phyloP scores from a whole-genome alignment of 2,329 filamentous ascomycete species.

The Nigrospora osmanthi region DNA sequence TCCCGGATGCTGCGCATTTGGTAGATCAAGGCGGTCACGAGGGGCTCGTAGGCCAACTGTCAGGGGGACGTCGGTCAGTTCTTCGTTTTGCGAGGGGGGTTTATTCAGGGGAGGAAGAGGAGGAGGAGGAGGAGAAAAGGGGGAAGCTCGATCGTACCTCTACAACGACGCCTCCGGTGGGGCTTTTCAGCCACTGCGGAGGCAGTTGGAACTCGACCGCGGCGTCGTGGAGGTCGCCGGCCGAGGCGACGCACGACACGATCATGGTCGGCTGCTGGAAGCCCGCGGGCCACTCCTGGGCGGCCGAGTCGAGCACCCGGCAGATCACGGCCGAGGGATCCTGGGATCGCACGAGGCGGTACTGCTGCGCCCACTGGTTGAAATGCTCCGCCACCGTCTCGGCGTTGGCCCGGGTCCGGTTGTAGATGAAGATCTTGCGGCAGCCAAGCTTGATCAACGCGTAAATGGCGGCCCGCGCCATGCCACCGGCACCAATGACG shows the following conservation, averaged over 20 bases:
- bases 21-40: slow-evolving; percentile 59
- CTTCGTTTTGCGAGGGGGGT: slow-evolving; percentile 4
- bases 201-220: slow-evolving; percentile 65
- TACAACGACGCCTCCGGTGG: slow-evolving; percentile 65
- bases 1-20: slow-evolving; percentile 50
- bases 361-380: slow-evolving; percentile 39
- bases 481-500: slow-evolving; percentile 58
- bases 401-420: slow-evolving; percentile 55
- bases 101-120: neutral
- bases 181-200: slow-evolving; percentile 58
- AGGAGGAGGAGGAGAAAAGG: too few species aligned
- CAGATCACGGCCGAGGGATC: slow-evolving; percentile 32
- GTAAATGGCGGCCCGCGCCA: slow-evolving; percentile 68
- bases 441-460: slow-evolving; percentile 67
- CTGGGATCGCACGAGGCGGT: slow-evolving; percentile 21
- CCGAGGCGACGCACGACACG: slow-evolving; percentile 63
- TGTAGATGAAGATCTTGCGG: slow-evolving; percentile 64
- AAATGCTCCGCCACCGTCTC: slow-evolving; percentile 59
- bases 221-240: slow-evolving; percentile 49
- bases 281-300: slow-evolving; percentile 54
- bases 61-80: neutral
- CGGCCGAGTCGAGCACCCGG: slow-evolving; percentile 48
- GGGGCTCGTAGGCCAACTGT: slow-evolving; percentile 60
- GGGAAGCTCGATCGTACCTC: slow-evolving; percentile 35
- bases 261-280: slow-evolving; percentile 62